Evolutionary conservation across 441 rosid genomes (phyloP).

Genomic region (Sinapis alba): DNA sequence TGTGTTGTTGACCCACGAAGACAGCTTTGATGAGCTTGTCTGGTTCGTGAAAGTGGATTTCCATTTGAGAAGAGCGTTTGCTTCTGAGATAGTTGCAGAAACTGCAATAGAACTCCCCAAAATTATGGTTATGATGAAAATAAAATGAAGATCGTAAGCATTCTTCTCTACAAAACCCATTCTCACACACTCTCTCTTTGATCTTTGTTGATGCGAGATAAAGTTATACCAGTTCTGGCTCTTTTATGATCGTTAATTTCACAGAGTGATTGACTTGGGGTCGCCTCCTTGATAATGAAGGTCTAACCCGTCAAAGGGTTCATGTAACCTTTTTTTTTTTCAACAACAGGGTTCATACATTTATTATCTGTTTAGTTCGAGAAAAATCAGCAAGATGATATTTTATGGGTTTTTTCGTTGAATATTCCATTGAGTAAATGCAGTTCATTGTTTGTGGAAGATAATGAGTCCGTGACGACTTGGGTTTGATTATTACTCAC

Average conservation of each 20-base stretch:
- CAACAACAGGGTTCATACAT: background rate
- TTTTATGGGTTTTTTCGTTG: background rate
- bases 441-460: background rate
- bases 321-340: background rate
- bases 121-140: constrained; percentile 3
- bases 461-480: background rate
- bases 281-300: constrained; percentile 8
- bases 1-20: constrained; percentile 23
- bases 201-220: background rate
- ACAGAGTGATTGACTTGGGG: background rate
- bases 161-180: background rate
- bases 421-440: background rate
- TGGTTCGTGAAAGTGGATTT: constrained; percentile 27
- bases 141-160: background rate
- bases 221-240: background rate
- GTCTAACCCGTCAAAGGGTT: constrained; percentile 7
- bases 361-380: background rate
- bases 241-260: background rate
- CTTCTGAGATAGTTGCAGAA: constrained; percentile 13
- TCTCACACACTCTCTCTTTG: background rate
- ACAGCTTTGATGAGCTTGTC: constrained; percentile 14
- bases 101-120: constrained; percentile 1
- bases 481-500: background rate
- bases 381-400: background rate
- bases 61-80: constrained; percentile 17